Base-by-base conservation (phyloP, 2,329 filamentous ascomycete genomes). In the Laburnicola sp. region DNA sequence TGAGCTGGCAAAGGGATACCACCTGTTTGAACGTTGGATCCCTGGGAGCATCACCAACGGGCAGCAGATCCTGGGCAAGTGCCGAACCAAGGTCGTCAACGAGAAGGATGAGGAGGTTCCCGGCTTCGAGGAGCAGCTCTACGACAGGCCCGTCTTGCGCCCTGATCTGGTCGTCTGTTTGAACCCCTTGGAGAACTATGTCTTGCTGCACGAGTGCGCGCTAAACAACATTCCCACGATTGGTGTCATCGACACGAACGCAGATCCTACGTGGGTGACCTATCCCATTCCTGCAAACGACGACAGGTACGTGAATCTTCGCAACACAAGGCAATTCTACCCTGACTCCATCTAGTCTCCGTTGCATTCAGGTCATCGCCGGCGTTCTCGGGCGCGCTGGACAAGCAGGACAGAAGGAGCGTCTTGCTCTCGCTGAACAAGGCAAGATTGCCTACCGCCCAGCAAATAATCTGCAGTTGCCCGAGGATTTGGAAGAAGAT, bases 241-340 rank as follows among this genome's bases (percentile, higher is more conserved):
- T 65, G 94, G 93, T 40, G 81, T 99, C 51, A 88, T 97, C 60
- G 94, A 99, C 74, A 97, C 94, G 1, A 89, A 99, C 73, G 87
- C 86, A 2, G 89, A 97, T 74, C 90, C 94, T 0, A 90, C 90
- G 0, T 93, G 89, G 84, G 91, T 97, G 44, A 97, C 94, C 3
- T 99, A 99, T 70, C 89, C 89, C 10, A 97, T 99, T 62, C 94
- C 94, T 2, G 91, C 91, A 44, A 99, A 99, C 72, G 94, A 99
- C 69, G 94, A 99, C 80, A 91, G 87, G 87, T 90, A 72, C 68
- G 80, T 71, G 39, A 2, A 4, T 31, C 6, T 28, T 27, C 28
- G 11, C 43, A 30, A 37, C 2, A 7, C 10, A 9, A 21, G 5
- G 8, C 7, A 30, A 10, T 26, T 21, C 48, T 21, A 27, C 11